phyloP scores from a whole-genome alignment of 805 yeast genomes.

The Kodamaea neixiangensis region DNA sequence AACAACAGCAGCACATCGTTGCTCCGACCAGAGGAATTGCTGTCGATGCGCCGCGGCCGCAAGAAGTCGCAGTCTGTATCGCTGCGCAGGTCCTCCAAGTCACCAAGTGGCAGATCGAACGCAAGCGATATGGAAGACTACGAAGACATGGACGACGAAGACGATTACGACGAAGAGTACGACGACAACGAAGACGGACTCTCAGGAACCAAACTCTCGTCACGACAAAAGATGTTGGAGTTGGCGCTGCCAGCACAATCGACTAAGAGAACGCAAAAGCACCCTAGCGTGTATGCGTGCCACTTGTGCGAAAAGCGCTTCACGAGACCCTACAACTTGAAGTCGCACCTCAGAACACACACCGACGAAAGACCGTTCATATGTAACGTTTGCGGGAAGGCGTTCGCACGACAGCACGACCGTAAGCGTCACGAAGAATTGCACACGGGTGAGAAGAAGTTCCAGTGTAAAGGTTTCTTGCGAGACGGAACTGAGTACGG shows the following conservation, averaged over 20 bases:
- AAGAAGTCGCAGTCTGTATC: conserved; percentile 30
- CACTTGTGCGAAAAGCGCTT: conserved; percentile 82
- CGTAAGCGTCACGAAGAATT: conserved; percentile 50
- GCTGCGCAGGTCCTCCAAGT: conserved; percentile 34
- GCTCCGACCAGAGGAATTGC: conserved; percentile 41
- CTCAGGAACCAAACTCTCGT: conserved; percentile 21
- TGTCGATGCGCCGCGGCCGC: conserved; percentile 43
- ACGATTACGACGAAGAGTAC: conserved; percentile 13
- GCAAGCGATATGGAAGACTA: conserved; percentile 19
- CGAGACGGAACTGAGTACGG: conserved; percentile 43
- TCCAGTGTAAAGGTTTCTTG: conserved; percentile 66
- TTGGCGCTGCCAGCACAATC: conserved; percentile 60
- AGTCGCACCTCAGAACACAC: conserved; percentile 89
- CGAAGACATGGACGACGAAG: conserved; percentile 21
- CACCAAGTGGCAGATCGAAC: conserved; percentile 17
- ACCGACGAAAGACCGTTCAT: conserved; percentile 79
- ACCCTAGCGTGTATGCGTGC: conserved; percentile 76
- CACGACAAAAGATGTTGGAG: conserved; percentile 62
- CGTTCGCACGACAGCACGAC: conserved; percentile 57
- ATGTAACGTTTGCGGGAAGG: conserved; percentile 74
- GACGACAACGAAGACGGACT: conserved; percentile 11
- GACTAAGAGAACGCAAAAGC: conserved; percentile 61
- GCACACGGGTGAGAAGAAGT: conserved; percentile 75
- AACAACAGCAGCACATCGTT: conserved; percentile 8
- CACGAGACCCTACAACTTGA: conserved; percentile 89